These are phyloP conservation scores for Pythium dissotocum DNA, from an alignment of 352 stramenopile genomes.

Conservation along the genomic window DNA sequence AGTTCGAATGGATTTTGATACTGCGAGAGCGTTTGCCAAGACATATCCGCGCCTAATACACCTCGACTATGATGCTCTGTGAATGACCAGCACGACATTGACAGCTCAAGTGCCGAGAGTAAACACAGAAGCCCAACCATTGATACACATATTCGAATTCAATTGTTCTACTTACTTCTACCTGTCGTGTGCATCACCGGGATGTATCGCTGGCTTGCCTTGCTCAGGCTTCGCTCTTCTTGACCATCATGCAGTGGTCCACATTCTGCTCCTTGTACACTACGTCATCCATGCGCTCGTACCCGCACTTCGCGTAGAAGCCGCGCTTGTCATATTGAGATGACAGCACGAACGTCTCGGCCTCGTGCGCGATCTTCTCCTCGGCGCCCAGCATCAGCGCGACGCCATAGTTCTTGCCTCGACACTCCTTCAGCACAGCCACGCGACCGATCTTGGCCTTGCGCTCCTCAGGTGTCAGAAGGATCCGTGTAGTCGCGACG, in stretches of 20 bases:
- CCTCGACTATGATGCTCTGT: too few species aligned
- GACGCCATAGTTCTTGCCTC: conserved; percentile 53
- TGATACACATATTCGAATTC: too few species aligned
- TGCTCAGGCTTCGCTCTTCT: not conserved
- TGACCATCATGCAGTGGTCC: conserved; percentile 43
- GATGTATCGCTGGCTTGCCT: too few species aligned
- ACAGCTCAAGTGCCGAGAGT: too few species aligned
- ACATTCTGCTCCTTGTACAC: conserved; percentile 56
- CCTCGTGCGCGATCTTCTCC: conserved; percentile 28
- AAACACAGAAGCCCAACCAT: too few species aligned
- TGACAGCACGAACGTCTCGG: conserved; percentile 45
- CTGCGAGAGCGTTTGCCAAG: too few species aligned
- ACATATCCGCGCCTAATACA: too few species aligned
- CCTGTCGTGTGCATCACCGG: not conserved
- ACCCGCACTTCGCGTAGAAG: conserved; percentile 77
- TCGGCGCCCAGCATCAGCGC: conserved; percentile 48
- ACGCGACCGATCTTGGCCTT: conserved; percentile 61
- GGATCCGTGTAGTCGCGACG: conserved; percentile 46
- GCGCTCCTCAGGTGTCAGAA: conserved; percentile 34
- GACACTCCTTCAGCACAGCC: conserved; percentile 52
- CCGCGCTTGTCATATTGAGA: conserved; percentile 50
- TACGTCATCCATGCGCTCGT: conserved; percentile 47
- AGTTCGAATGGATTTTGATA: too few species aligned
- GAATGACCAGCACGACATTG: too few species aligned
- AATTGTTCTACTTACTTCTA: not conserved